Evolutionary conservation across 768 basidiomycete species (phyloP).

Genomic region (Leucocoprinus leucothites): DNA sequence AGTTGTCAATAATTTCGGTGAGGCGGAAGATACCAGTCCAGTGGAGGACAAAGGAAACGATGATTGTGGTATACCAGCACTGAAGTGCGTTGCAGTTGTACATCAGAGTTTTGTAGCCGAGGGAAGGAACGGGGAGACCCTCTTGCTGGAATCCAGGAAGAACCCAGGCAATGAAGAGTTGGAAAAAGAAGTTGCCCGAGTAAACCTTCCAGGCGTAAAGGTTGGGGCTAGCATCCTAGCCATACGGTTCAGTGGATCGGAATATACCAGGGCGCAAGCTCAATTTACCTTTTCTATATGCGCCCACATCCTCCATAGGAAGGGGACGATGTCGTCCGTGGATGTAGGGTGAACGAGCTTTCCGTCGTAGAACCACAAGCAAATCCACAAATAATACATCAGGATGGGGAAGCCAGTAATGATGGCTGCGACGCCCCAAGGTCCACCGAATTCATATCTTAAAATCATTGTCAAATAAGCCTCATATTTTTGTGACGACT

Average conservation of each 20-base stretch:
- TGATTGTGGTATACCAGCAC: slow-evolving; percentile 80
- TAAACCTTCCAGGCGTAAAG: slow-evolving; percentile 88
- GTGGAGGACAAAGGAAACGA: slow-evolving; percentile 74
- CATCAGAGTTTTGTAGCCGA: slow-evolving; percentile 87
- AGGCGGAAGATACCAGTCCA: slow-evolving; percentile 82
- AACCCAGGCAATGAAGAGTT: slow-evolving; percentile 86
- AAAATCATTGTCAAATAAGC: slow-evolving; percentile 12
- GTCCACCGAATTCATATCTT: slow-evolving; percentile 97
- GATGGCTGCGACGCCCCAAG: slow-evolving; percentile 86
- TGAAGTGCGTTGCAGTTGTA: slow-evolving; percentile 96
- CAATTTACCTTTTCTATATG: slow-evolving; percentile 71
- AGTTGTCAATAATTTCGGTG: slow-evolving; percentile 93
- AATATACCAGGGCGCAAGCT: too few relatives aligned
- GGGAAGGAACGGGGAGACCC: slow-evolving; percentile 93
- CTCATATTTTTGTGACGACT: background rate
- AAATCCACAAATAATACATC: slow-evolving; percentile 99
- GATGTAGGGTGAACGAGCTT: slow-evolving; percentile 68
- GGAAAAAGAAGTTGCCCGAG: slow-evolving; percentile 81
- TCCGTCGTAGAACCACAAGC: slow-evolving; percentile 95
- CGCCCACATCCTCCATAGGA: slow-evolving; percentile 79
- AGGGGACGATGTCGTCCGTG: slow-evolving; percentile 69
- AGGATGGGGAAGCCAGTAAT: slow-evolving; percentile 92
- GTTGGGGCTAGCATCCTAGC: slow-evolving; percentile 89
- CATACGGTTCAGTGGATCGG: background rate
- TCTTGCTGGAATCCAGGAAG: slow-evolving; percentile 93